Evolutionary conservation across 1,139 yeast genomes (phyloP).

Genomic region (Trichomonascaceae sp.): DNA sequence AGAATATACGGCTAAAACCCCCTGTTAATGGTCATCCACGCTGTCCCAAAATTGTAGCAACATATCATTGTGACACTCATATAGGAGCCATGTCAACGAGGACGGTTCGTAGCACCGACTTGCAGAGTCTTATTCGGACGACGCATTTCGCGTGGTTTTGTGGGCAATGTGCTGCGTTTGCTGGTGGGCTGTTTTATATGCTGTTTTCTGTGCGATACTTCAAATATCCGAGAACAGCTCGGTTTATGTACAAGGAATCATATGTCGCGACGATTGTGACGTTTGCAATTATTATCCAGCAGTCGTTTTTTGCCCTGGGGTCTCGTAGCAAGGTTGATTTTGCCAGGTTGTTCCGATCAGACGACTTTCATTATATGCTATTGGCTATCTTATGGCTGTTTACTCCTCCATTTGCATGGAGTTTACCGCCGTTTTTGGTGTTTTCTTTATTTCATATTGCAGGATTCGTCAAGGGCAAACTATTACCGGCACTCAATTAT

Average conservation of each 20-base stretch:
- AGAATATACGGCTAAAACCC: not conserved
- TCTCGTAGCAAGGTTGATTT: slow-evolving; percentile 1
- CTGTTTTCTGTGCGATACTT: slow-evolving; percentile 36
- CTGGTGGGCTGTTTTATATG: slow-evolving; percentile 49
- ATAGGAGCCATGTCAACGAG: not conserved
- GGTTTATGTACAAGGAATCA: slow-evolving; percentile 53
- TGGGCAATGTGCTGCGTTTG: slow-evolving; percentile 55
- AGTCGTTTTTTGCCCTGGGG: slow-evolving; percentile 38
- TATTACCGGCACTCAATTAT: slow-evolving; percentile 61
- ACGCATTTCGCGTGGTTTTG: slow-evolving; percentile 57
- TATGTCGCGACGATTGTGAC: slow-evolving; percentile 64
- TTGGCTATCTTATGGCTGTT: slow-evolving; percentile 55
- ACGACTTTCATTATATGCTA: slow-evolving; percentile 59
- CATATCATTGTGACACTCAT: not conserved
- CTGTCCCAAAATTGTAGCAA: not conserved
- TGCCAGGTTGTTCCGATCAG: slow-evolving; percentile 41
- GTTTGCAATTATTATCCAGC: slow-evolving; percentile 71
- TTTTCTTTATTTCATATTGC: slow-evolving; percentile 70
- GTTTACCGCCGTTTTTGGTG: slow-evolving; percentile 59
- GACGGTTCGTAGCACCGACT: not conserved
- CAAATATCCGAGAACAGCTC: slow-evolving; percentile 33
- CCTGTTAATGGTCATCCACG: not conserved
- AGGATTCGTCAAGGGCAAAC: slow-evolving; percentile 56
- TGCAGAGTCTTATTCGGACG: slow-evolving; percentile 26
- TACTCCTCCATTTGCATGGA: slow-evolving; percentile 45